A percentile compares a stretch with the other conserved stretches of the same genome.
Evolutionary conservation across 2,329 filamentous ascomycete species (phyloP).

Genomic region (Cercospora sp.): DNA sequence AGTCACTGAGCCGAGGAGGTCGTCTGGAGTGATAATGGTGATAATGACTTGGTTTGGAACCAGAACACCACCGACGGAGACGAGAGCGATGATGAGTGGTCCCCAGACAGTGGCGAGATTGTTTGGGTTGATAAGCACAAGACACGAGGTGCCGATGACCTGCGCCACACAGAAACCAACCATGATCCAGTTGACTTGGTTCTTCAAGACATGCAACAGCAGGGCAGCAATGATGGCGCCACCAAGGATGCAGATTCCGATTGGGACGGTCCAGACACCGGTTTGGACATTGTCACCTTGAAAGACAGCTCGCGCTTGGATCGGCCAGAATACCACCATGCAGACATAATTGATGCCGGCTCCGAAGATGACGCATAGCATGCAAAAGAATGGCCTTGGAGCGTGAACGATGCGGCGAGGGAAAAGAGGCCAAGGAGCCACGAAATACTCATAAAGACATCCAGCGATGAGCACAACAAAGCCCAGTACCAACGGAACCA

Average conservation of each 20-base stretch:
- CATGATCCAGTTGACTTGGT: slow-evolving; percentile 2
- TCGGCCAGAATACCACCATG: slow-evolving; percentile 1
- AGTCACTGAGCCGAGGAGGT: slow-evolving; percentile 10
- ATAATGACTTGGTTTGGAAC: slow-evolving; percentile 12
- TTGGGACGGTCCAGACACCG: background rate
- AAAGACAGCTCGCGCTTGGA: background rate
- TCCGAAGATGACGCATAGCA: slow-evolving; percentile 6
- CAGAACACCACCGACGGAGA: slow-evolving; percentile 7
- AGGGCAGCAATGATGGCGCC: background rate
- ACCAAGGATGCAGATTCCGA: background rate
- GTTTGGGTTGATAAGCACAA: slow-evolving; percentile 3
- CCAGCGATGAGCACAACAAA: background rate
- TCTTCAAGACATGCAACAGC: background rate
- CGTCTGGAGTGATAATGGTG: slow-evolving; percentile 11
- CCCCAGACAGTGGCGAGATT: slow-evolving; percentile 2
- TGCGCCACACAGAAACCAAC: background rate
- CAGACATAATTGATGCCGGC: slow-evolving; percentile 6
- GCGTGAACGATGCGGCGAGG: slow-evolving; percentile 1
- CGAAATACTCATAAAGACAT: background rate
- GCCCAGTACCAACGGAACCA: background rate
- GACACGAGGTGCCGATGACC: background rate
- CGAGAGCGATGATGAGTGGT: slow-evolving; percentile 2
- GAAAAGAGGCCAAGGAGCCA: slow-evolving; percentile 1
- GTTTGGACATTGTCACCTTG: background rate
- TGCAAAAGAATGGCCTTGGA: background rate